Percentiles rank a stretch among this genome's conserved stretches.
Evolutionary conservation across 2,329 filamentous ascomycete genomes (phyloP).

Genomic region (Colletotrichum euphorbiae): DNA sequence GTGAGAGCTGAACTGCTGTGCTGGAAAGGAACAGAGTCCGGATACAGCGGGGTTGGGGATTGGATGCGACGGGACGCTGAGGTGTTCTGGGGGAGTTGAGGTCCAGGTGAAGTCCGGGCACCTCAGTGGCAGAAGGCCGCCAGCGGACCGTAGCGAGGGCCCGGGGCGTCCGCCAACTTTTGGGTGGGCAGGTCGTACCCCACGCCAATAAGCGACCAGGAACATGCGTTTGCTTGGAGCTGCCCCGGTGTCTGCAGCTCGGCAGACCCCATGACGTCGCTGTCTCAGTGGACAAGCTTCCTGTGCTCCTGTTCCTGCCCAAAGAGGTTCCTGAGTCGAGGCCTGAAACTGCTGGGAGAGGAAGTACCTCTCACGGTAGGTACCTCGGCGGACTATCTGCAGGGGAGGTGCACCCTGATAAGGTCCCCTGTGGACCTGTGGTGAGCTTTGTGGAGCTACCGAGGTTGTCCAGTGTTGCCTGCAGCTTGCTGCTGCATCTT

Average conservation of each 20-base stretch:
- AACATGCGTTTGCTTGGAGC: constrained; percentile 28
- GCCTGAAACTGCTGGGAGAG: neutral
- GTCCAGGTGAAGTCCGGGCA: neutral
- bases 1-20: neutral
- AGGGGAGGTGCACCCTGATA: constrained; percentile 4
- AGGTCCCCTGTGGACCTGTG: neutral
- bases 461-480: neutral
- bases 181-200: constrained; percentile 5
- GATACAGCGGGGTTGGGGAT: constrained; percentile 34
- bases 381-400: neutral
- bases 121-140: neutral
- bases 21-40: constrained; percentile 22
- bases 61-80: constrained; percentile 26
- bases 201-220: constrained; percentile 32
- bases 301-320: constrained; percentile 14
- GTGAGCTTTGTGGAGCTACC: neutral
- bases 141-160: neutral
- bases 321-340: neutral
- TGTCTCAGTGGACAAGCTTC: neutral
- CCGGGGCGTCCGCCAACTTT: constrained; percentile 1
- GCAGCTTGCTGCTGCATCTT: no score
- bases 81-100: neutral
- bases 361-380: neutral
- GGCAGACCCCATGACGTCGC: constrained; percentile 31
- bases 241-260: no score